Conservation (phyloP, 352 stramenopile genomes). For the Phytophthora sp. region DNA sequence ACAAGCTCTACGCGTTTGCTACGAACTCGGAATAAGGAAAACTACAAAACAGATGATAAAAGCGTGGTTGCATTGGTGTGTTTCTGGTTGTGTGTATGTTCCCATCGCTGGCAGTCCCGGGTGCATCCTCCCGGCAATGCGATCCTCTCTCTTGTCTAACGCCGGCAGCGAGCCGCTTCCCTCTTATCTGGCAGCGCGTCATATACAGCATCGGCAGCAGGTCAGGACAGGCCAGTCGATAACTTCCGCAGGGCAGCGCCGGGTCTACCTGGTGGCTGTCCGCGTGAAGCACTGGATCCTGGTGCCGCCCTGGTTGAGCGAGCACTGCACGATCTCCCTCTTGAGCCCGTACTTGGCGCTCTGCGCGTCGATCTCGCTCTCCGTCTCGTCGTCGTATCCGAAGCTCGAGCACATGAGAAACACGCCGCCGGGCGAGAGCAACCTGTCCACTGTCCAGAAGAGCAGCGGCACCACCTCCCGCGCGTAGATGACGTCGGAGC, state of each 20-base stretch:
- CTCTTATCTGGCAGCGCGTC: conserved; percentile 31
- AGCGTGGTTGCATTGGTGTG: conserved; percentile 13
- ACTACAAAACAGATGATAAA: conserved; percentile 7
- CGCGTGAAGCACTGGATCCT: conserved; percentile 68
- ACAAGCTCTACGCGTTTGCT: conserved; percentile 81
- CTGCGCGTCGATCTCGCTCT: conserved; percentile 70
- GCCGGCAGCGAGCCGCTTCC: conserved; percentile 23
- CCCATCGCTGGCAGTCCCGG: conserved; percentile 10
- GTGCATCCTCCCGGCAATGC: conserved; percentile 31
- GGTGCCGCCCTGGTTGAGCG: conserved; percentile 44
- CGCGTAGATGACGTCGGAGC: conserved; percentile 83
- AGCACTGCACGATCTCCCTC: conserved; percentile 54
- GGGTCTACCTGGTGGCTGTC: conserved; percentile 26
- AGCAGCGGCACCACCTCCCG: conserved; percentile 68
- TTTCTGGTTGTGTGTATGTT: background rate
- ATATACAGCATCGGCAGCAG: conserved; percentile 36
- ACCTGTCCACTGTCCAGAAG: conserved; percentile 78
- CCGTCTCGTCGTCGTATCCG: conserved; percentile 72
- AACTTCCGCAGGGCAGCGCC: background rate
- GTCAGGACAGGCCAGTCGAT: conserved; percentile 20
- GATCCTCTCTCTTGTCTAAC: conserved; percentile 20
- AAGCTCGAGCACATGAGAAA: conserved; percentile 86
- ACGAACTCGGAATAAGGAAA: conserved; percentile 4
- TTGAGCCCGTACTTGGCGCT: conserved; percentile 52
- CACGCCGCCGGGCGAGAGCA: conserved; percentile 37